A percentile compares a stretch with the other conserved stretches of the same genome.
Conservation (phyloP, 2,329 filamentous ascomycete species). For the Ceratocystis harringtonii region DNA sequence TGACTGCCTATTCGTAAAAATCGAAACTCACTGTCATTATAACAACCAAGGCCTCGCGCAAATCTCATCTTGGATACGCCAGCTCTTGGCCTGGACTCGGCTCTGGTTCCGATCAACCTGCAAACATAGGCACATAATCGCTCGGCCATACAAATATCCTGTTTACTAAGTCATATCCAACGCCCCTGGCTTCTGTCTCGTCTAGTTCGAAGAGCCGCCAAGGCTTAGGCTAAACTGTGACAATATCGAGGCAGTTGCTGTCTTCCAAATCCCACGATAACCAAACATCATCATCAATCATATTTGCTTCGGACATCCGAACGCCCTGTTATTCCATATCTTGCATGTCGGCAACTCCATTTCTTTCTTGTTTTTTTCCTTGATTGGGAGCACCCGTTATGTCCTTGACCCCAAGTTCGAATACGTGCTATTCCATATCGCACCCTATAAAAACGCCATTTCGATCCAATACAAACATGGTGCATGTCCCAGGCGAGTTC, state of each 20-base stretch:
- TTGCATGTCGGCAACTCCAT: neutral
- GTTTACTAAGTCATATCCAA: neutral
- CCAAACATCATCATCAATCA: neutral
- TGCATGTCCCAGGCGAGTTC: neutral
- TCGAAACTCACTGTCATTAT: neutral
- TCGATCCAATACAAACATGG: neutral
- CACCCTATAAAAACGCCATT: slow-evolving; percentile 11
- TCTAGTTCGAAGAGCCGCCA: neutral
- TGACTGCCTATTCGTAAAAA: neutral
- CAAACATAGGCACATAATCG: neutral
- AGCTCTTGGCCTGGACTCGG: neutral
- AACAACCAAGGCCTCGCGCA: neutral
- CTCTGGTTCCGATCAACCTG: neutral
- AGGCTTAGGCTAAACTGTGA: neutral
- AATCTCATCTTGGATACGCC: neutral
- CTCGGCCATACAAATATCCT: neutral
- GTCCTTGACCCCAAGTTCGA: slow-evolving; percentile 3
- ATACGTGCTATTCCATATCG: slow-evolving; percentile 2
- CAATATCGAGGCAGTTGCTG: neutral
- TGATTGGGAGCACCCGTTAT: slow-evolving; percentile 6
- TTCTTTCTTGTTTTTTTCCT: neutral
- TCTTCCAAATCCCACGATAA: neutral
- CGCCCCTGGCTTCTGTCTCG: neutral
- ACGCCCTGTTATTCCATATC: neutral
- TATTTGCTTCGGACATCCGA: neutral